Conservation (phyloP, 306 rosid genomes). For the Abrus pulchellus region DNA sequence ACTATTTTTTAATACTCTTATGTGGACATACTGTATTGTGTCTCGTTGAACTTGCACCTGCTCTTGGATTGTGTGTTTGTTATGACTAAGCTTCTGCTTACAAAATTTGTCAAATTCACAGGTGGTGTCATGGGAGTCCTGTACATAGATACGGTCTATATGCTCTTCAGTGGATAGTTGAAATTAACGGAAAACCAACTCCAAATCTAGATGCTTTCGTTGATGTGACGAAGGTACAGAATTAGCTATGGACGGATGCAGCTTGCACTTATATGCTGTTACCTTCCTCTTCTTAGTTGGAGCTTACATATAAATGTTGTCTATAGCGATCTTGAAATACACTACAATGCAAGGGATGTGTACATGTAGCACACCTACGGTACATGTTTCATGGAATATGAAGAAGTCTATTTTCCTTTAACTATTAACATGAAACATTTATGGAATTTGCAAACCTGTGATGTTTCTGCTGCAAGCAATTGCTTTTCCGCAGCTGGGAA, state of each 20-base stretch:
- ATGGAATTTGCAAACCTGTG: slow-evolving; percentile 12
- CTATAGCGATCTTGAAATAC: slow-evolving; percentile 6
- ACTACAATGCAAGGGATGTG: slow-evolving; percentile 20
- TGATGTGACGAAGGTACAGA: slow-evolving; percentile 81
- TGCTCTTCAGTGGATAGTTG: slow-evolving; percentile 97
- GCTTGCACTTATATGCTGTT: slow-evolving; percentile 11
- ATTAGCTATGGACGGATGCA: slow-evolving; percentile 9
- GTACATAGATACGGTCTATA: slow-evolving; percentile 93
- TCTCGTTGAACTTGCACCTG: not conserved
- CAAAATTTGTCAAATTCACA: slow-evolving; percentile 54
- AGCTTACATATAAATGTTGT: slow-evolving; percentile 19
- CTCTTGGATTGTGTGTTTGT: slow-evolving; percentile 14
- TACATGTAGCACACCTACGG: not conserved
- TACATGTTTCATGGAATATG: not conserved
- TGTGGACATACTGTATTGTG: slow-evolving; percentile 4
- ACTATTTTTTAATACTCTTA: not conserved
- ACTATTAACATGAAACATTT: not conserved
- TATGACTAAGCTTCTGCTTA: slow-evolving; percentile 16
- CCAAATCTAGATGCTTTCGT: slow-evolving; percentile 86
- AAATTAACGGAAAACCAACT: slow-evolving; percentile 87
- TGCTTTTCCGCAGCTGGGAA: not conserved
- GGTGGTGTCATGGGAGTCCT: slow-evolving; percentile 99
- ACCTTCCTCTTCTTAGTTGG: slow-evolving; percentile 1
- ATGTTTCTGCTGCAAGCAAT: slow-evolving; percentile 26
- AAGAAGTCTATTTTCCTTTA: slow-evolving; percentile 16